Conservation (phyloP, 2,329 filamentous ascomycete genomes). For the Fusarium sp. region DNA sequence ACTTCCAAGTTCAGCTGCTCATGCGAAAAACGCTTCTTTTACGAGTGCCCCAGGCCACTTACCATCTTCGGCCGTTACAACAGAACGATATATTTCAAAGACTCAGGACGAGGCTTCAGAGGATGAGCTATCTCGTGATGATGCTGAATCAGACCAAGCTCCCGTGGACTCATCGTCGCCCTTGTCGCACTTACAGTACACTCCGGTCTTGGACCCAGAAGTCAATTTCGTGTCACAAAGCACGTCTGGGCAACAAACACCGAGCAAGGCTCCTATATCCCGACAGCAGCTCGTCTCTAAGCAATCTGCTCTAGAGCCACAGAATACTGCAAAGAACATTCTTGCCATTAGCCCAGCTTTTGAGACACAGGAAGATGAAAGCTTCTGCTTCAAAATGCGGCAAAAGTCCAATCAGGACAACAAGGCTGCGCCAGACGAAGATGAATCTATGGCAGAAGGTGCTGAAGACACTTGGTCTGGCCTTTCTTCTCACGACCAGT, state of each 20-base stretch:
- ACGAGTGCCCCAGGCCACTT: slow-evolving; percentile 34
- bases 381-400: slow-evolving; percentile 50
- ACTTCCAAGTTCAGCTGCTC: not conserved
- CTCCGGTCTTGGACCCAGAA: slow-evolving; percentile 8
- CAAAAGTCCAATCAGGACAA: slow-evolving; percentile 1
- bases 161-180: slow-evolving; percentile 46
- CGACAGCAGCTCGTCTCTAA: not conserved
- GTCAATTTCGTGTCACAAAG: slow-evolving; percentile 16
- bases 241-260: slow-evolving; percentile 14
- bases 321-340: not conserved
- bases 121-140: slow-evolving; percentile 31
- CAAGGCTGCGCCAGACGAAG: not conserved
- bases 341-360: slow-evolving; percentile 12
- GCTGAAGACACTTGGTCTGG: slow-evolving; percentile 39
- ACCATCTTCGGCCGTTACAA: slow-evolving; percentile 24
- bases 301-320: too few species aligned
- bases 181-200: slow-evolving; percentile 42
- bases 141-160: slow-evolving; percentile 25
- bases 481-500: slow-evolving; percentile 20
- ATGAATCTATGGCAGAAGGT: not conserved
- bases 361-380: slow-evolving; percentile 51
- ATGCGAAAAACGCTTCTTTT: slow-evolving; percentile 33
- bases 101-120: slow-evolving; percentile 12
- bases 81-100: slow-evolving; percentile 1
- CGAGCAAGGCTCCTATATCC: slow-evolving; percentile 3